Percentiles rank a stretch among this genome's conserved stretches.
Conservation (phyloP, 441 rosid species). For the Populus hybrid region DNA sequence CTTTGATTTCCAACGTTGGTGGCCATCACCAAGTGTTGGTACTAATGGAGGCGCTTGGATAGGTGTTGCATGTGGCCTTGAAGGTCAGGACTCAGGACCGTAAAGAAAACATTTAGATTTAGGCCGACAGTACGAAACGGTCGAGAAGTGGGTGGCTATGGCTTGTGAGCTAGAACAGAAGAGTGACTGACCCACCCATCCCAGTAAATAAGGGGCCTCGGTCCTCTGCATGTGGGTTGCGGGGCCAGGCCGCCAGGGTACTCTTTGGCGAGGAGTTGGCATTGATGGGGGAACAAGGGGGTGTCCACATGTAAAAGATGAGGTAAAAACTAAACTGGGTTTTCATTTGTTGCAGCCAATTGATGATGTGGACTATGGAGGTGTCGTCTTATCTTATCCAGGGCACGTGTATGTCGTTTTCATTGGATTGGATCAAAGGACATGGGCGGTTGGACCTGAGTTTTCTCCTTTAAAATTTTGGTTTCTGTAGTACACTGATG, state of each 20-base stretch:
- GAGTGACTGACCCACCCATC: neutral
- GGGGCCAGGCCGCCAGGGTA: neutral
- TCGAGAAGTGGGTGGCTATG: neutral
- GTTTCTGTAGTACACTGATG: neutral
- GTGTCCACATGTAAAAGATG: slow-evolving; percentile 12
- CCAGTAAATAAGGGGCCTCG: neutral
- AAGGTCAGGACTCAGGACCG: neutral
- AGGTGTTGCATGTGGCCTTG: neutral
- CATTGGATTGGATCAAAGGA: neutral
- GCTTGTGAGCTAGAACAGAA: no score
- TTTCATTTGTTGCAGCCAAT: neutral
- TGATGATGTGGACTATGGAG: neutral
- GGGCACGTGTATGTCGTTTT: neutral
- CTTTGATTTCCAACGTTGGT: neutral
- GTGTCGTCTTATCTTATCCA: neutral
- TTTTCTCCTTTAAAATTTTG: no score
- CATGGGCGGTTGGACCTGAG: neutral
- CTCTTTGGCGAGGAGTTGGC: slow-evolving; percentile 6
- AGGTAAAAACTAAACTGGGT: neutral
- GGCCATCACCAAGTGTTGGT: neutral
- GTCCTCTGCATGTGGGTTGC: slow-evolving; percentile 12
- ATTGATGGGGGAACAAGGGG: neutral
- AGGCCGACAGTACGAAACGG: neutral
- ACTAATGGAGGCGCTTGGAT: neutral
- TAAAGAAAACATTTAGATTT: neutral